Evolutionary conservation across 495 filamentous ascomycete species (phyloP), one percentile per base, ranked within the genome.

Genomic region (Pyrenula aspistea): DNA sequence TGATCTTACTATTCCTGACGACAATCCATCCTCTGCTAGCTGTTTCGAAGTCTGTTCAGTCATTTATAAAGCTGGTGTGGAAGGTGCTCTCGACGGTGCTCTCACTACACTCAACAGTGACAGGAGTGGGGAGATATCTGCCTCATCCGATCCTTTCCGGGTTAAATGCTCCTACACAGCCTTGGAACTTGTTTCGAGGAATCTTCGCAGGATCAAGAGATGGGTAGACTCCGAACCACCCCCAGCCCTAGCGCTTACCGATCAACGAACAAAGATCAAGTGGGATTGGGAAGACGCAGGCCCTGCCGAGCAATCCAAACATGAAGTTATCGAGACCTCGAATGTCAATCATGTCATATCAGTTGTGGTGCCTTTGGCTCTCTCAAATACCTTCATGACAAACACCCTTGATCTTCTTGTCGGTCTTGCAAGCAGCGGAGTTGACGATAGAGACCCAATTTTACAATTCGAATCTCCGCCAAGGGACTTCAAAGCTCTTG

Each of bases 21-120:
- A 15, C 22, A 22, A 19, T 12, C 4, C 22, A 25, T n/a, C 12
- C 11, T 22, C 55, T 48, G 3, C n/a, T 49, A 58, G 52, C 42
- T 48, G 1, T 23, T 61, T 61, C 22, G 61, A 63, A 25, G 51
- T 63, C 21, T 56, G 59, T 22, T 22, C 51, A n/a, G 54, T 63
- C 22, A 49, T 63, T 1, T 63, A 63, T 25, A 56, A 62, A 49
- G 56, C 61, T 2, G 61, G 61, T 2, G 56, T 63, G 25, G 60
- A 62, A 21, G 48, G 60, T 20, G 0, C 52, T 63, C 0, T 61
- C 50, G 60, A 62, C 19, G 48, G 60, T 20, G 0, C 52, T 63
- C 0, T 61, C 50, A 25, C 61, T 59, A 54, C 31, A 15, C 31
- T 42, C 15, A 42, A 15, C 31, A 42, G 31, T 42, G 61, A 61